Evolutionary conservation across 1,284 basidiomycete genomes (phyloP), one percentile per base, ranked within the genome.

Genomic region (Hymenochaete sp.): DNA sequence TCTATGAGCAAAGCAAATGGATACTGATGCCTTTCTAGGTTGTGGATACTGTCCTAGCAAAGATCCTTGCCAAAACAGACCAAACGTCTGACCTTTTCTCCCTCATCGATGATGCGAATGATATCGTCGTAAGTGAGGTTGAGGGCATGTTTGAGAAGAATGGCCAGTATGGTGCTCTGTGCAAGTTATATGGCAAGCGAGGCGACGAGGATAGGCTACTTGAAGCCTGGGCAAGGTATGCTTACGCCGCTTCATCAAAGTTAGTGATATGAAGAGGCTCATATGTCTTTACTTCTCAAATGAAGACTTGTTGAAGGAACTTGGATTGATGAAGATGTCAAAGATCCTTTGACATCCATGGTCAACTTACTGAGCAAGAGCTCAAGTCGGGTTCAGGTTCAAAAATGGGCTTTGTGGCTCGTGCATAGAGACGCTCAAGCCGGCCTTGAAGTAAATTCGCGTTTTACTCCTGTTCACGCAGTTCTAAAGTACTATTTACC

Each of bases 361-460:
- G 71, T 84, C 37, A 59, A 68, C 2, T 62, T 89, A 11, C 66
- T 95, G 2, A 72, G 64, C 25, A 71, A 68, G 44, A 77, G 72
- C 52, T 70, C 73, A 33, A 80, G 88, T 56, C 71, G 75, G 19
- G 59, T 65, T 4, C 56, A 89, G 38, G 75, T 80, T 3, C 77
- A 81, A 48, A 71, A 75, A 42, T 93, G 89, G 76, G 83, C 76
- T 0, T 61, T 89, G 4, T 95, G 93, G 92, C 62, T 97, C 18
- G 71, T 80, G 0, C 73, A 73, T 53, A 73, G 73, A 21, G 78
- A 88, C 59, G 66, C 75, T 0, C 78, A 82, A 14, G 74, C 75
- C 29, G 89, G 82, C 1, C n/a, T 59, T 95, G 27, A 77, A 79
- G 66, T 89, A 89, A 53, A 42, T 9, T 64, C 57, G 37, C 13